Conservation (phyloP, 2,329 filamentous ascomycete species). For the Nothophaeocryptopus gaeumannii region DNA sequence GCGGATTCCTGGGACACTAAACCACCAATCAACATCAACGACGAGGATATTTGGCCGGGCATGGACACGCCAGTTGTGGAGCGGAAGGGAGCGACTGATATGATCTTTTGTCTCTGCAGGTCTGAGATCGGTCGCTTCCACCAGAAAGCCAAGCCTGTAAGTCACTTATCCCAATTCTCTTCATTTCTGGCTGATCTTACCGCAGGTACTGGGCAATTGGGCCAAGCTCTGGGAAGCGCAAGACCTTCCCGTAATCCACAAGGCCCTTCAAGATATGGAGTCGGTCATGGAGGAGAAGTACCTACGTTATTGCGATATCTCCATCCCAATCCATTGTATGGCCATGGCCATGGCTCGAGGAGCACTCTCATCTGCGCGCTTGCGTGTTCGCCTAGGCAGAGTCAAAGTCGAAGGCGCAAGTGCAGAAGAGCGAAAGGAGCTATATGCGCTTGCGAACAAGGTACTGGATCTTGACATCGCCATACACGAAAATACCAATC, state of each 20-base stretch:
- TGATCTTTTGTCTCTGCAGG: conserved; percentile 46
- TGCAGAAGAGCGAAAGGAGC: conserved; percentile 37
- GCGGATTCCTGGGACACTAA: conserved; percentile 34
- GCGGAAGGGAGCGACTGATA: conserved; percentile 54
- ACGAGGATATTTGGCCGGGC: conserved; percentile 39
- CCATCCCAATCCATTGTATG: conserved; percentile 45
- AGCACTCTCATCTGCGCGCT: conserved; percentile 43
- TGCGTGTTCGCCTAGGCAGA: conserved; percentile 48
- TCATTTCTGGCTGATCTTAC: too few relatives aligned
- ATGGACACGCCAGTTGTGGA: conserved; percentile 47
- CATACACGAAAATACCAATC: conserved; percentile 38
- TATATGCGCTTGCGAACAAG: conserved; percentile 43
- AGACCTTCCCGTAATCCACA: conserved; percentile 21
- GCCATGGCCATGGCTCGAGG: conserved; percentile 45
- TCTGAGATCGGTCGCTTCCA: conserved; percentile 44
- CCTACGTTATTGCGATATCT: conserved; percentile 46
- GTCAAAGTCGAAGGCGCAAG: conserved; percentile 30
- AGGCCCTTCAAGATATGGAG: conserved; percentile 43
- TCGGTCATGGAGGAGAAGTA: conserved; percentile 42
- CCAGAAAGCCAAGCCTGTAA: conserved; percentile 19
- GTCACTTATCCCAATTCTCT: too few relatives aligned
- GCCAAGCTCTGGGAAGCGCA: conserved; percentile 20
- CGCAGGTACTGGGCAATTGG: conserved; percentile 18
- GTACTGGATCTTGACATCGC: conserved; percentile 43
- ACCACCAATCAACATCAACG: conserved; percentile 37